These are phyloP conservation scores for Moesziomyces globuligerus DNA, from an alignment of 1,284 basidiomycete species.

Conservation along the genomic window DNA sequence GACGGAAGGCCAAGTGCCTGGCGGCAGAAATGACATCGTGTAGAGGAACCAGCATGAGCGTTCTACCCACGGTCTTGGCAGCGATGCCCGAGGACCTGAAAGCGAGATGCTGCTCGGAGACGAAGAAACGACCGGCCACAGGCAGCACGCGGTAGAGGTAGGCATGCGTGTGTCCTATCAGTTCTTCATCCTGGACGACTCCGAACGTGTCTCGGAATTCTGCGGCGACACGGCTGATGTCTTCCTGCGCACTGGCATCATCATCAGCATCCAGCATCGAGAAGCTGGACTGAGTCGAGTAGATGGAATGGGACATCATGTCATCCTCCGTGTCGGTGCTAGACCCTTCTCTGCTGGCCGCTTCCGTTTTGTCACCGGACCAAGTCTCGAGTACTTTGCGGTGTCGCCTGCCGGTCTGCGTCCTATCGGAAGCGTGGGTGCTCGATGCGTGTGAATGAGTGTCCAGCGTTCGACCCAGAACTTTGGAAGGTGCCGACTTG, in stretches of 20 bases:
- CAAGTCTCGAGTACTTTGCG: constrained; percentile 44
- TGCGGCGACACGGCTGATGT: constrained; percentile 11
- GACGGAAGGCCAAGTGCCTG: constrained; percentile 84
- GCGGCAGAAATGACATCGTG: constrained; percentile 85
- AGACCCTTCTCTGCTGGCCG: constrained; percentile 21
- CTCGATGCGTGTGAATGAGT: neutral
- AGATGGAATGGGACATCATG: constrained; percentile 21
- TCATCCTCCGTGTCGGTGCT: constrained; percentile 38
- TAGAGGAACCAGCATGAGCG: constrained; percentile 91
- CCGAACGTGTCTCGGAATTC: constrained; percentile 50
- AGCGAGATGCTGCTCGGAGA: constrained; percentile 54
- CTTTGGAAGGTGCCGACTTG: constrained; percentile 31
- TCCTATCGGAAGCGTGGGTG: neutral
- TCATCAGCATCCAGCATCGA: constrained; percentile 44
- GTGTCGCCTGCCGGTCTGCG: constrained; percentile 3
- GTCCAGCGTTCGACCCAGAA: constrained; percentile 23
- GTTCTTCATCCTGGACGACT: constrained; percentile 38
- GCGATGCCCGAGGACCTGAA: constrained; percentile 59
- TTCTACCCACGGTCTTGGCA: constrained; percentile 53
- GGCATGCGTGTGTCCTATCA: constrained; percentile 48
- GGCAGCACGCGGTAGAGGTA: constrained; percentile 58
- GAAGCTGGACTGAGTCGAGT: constrained; percentile 37
- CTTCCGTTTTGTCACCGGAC: constrained; percentile 23
- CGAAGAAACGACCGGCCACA: constrained; percentile 53
- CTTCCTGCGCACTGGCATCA: constrained; percentile 6